Conservation (phyloP, 225 moss, liverwort and hornwort species). For the Straminergon stramineum region DNA sequence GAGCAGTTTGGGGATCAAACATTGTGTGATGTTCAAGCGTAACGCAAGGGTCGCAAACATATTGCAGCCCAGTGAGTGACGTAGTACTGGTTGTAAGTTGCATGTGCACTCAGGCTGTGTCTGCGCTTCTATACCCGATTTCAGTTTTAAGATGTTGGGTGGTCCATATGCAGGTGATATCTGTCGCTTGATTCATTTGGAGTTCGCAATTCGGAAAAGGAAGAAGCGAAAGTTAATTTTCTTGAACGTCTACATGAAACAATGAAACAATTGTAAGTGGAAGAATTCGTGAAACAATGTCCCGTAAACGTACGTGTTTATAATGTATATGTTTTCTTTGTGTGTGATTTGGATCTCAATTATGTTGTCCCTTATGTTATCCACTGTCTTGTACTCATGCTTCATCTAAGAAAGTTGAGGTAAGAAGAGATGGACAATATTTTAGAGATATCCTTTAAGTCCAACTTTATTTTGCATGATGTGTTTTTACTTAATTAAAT, state of each 20-base stretch:
- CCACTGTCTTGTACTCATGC: background rate
- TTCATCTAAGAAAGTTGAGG: background rate
- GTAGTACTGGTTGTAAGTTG: background rate
- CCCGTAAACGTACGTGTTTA: background rate
- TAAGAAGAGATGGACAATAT: background rate
- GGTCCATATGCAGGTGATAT: background rate
- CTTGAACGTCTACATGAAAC: background rate
- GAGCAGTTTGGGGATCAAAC: too few relatives aligned
- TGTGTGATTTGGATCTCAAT: background rate
- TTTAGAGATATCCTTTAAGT: background rate
- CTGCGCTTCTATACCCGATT: background rate
- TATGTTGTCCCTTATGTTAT: background rate
- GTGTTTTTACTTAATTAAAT: background rate
- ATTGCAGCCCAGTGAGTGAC: background rate
- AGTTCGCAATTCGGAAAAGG: background rate
- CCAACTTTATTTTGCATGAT: background rate
- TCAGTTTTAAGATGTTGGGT: background rate
- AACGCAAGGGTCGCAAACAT: background rate
- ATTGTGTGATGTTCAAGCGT: background rate
- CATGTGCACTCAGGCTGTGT: background rate
- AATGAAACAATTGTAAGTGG: background rate
- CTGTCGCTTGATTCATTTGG: too few relatives aligned
- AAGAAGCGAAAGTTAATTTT: background rate
- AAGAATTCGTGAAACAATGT: background rate
- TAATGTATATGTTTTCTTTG: background rate